phyloP scores from a whole-genome alignment of 2,329 filamentous ascomycete species.

The Tricladium varicosporioides region DNA sequence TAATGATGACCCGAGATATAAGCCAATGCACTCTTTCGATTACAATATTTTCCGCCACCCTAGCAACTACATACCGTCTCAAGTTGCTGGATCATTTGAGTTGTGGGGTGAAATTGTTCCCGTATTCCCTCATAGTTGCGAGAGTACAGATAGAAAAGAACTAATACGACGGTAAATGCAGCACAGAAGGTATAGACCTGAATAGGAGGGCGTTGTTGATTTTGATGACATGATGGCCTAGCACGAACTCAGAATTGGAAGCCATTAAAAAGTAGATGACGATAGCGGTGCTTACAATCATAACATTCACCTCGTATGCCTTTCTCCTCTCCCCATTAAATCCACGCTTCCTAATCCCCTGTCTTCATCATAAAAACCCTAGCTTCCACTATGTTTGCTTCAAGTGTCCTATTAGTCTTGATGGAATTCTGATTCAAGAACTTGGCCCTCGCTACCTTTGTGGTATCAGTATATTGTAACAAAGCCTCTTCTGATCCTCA shows the following conservation, averaged over 20 bases:
- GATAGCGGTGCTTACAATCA: slow-evolving; percentile 2
- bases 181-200: not conserved
- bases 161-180: no score
- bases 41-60: not conserved
- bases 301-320: not conserved
- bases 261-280: not conserved
- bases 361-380: not conserved
- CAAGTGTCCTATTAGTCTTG: not conserved
- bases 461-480: slow-evolving; percentile 2
- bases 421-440: not conserved
- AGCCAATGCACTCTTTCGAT: not conserved
- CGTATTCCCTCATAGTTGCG: no score
- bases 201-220: not conserved
- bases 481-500: no score
- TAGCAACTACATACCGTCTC: not conserved
- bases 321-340: no score
- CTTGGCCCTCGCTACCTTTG: not conserved
- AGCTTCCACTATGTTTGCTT: not conserved
- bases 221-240: not conserved
- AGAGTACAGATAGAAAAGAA: no score
- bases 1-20: no score
- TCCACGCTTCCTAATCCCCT: not conserved
- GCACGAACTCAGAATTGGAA: not conserved
- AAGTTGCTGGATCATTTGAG: not conserved
- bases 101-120: not conserved